These are phyloP conservation scores for Silene uniflora DNA, from an alignment of 148 eudicot species.

Conservation along the genomic window DNA sequence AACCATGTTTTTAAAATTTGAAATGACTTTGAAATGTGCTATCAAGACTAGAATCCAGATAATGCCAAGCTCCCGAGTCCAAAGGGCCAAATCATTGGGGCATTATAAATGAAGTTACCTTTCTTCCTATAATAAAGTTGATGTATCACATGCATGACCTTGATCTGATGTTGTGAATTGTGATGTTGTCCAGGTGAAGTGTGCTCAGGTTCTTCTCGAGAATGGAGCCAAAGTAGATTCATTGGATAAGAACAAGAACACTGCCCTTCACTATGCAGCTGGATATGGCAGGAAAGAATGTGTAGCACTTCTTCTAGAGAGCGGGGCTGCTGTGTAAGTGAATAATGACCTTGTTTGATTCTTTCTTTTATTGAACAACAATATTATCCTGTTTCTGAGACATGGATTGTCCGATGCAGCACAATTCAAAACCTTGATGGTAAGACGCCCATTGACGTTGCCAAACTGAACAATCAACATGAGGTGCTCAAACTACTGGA, in stretches of 20 bases:
- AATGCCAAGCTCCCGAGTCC: neutral
- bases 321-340: constrained; percentile 97
- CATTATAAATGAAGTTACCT: neutral
- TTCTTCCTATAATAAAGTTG: too few relatives aligned
- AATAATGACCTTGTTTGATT: neutral
- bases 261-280: constrained; percentile 99
- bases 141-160: neutral
- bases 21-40: too few relatives aligned
- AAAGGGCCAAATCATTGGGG: neutral
- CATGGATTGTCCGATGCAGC: constrained; percentile 36
- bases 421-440: constrained; percentile 94
- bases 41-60: too few relatives aligned
- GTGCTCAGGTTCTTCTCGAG: constrained; percentile 84
- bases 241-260: constrained; percentile 91
- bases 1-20: too few relatives aligned
- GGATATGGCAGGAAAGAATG: constrained; percentile 99
- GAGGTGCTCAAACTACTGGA: constrained; percentile 83
- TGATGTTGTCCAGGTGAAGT: constrained; percentile 53
- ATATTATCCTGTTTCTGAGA: constrained; percentile 12
- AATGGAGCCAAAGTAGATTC: constrained; percentile 95
- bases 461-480: constrained; percentile 81
- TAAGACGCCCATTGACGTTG: constrained; percentile 93
- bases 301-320: constrained; percentile 81
- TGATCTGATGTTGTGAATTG: constrained; percentile 15
- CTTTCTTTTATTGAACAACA: neutral